A percentile compares a stretch with the other conserved stretches of the same genome.
Conservation (phyloP, 2,329 filamentous ascomycete species). For the Xylariales sp. region DNA sequence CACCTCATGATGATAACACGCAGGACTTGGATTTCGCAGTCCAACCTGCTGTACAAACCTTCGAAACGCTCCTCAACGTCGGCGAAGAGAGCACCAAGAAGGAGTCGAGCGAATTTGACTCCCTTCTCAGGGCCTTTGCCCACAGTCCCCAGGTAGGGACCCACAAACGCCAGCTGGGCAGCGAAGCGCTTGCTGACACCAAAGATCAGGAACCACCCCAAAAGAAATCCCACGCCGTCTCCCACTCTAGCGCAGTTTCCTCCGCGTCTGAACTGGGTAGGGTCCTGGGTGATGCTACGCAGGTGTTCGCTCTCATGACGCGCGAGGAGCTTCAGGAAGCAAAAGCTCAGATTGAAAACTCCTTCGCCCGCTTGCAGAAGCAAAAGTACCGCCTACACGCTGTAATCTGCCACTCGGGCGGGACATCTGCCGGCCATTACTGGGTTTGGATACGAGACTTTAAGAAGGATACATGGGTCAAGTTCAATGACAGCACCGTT, state of each 20-base stretch:
- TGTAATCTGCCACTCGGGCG: constrained; percentile 85
- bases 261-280: not conserved
- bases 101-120: not conserved
- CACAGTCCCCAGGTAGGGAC: not conserved
- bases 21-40: no score
- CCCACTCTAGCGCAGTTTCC: not conserved
- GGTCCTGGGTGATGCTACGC: not conserved
- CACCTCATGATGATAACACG: not conserved
- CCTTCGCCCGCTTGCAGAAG: constrained; percentile 25
- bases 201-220: not conserved
- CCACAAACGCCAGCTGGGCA: constrained; percentile 1
- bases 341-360: not conserved
- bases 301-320: not conserved
- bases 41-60: not conserved
- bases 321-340: not conserved
- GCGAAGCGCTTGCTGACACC: not conserved
- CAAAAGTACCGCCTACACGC: constrained; percentile 82
- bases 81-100: not conserved
- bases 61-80: not conserved
- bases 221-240: not conserved
- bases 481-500: constrained; percentile 88
- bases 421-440: constrained; percentile 77
- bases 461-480: constrained; percentile 74
- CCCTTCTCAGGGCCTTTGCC: not conserved
- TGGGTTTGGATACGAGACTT: constrained; percentile 97